These are phyloP conservation scores for Linderniella brevidens DNA, from an alignment of 257 asterid species.

Conservation along the genomic window DNA sequence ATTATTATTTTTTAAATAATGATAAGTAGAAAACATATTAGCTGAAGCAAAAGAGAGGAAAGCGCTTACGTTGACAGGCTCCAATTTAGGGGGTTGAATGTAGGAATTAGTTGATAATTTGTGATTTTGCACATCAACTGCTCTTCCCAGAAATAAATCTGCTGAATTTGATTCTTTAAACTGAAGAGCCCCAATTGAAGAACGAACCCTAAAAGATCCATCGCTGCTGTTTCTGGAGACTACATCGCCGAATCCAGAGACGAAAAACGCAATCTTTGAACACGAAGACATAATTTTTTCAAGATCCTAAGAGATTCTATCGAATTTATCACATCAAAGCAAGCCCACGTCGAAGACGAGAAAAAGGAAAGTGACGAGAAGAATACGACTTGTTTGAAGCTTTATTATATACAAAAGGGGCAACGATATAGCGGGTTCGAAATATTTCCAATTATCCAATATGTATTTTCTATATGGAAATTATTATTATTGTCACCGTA, in stretches of 20 bases:
- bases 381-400: no score
- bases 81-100: slow-evolving; percentile 20
- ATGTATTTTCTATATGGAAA: no score
- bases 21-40: not conserved
- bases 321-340: no score
- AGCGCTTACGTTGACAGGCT: slow-evolving; percentile 38
- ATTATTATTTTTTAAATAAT: not conserved
- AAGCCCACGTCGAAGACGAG: no score
- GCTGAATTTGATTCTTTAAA: slow-evolving; percentile 28
- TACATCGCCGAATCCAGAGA: slow-evolving; percentile 26
- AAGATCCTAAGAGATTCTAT: slow-evolving; percentile 3
- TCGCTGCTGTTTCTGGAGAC: slow-evolving; percentile 14
- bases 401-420: no score
- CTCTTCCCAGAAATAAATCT: slow-evolving; percentile 24
- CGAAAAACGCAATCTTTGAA: slow-evolving; percentile 33
- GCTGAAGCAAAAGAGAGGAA: not conserved
- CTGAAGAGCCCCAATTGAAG: slow-evolving; percentile 28
- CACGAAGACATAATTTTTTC: slow-evolving; percentile 41
- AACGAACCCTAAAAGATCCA: slow-evolving; percentile 20
- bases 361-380: no score
- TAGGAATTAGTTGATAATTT: slow-evolving; percentile 15
- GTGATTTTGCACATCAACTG: slow-evolving; percentile 25
- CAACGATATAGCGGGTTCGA: no score
- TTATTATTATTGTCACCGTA: no score
- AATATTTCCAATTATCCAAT: no score